A percentile compares a stretch with the other conserved stretches of the same genome.
phyloP scores from a whole-genome alignment of 805 yeast species.

The Phaffomyces thermotolerans region DNA sequence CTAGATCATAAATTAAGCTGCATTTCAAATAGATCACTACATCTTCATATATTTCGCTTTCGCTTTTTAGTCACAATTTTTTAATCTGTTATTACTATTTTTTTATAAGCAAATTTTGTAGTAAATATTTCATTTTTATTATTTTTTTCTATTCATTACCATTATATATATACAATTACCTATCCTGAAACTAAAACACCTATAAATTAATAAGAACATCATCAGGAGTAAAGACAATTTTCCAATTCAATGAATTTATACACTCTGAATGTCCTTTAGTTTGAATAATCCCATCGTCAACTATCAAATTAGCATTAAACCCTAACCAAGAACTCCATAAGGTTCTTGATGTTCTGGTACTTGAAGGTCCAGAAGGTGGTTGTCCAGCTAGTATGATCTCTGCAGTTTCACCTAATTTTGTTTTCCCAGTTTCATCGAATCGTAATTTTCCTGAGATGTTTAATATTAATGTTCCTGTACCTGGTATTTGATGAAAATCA shows the following conservation, averaged over 20 bases:
- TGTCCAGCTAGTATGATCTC: slow-evolving; percentile 30
- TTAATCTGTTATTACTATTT: too few relatives aligned
- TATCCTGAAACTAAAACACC: slow-evolving; percentile 18
- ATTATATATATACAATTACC: neutral
- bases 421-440: slow-evolving; percentile 71
- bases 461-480: slow-evolving; percentile 47
- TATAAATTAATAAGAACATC: slow-evolving; percentile 27
- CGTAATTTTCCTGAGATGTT: slow-evolving; percentile 52
- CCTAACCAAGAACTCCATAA: slow-evolving; percentile 71
- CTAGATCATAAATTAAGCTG: neutral
- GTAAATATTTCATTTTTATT: too few relatives aligned
- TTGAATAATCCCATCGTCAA: slow-evolving; percentile 42
- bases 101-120: too few relatives aligned
- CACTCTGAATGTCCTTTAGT: slow-evolving; percentile 35
- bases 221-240: slow-evolving; percentile 56
- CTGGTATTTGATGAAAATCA: slow-evolving; percentile 64
- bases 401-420: slow-evolving; percentile 57
- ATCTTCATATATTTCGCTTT: neutral
- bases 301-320: slow-evolving; percentile 48
- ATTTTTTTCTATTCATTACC: neutral
- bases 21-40: neutral
- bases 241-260: slow-evolving; percentile 57
- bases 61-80: too few relatives aligned
- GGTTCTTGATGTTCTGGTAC: slow-evolving; percentile 31
- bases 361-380: slow-evolving; percentile 4